Evolutionary conservation across 768 basidiomycete species (phyloP).

Genomic region (Tricholoma terreum): DNA sequence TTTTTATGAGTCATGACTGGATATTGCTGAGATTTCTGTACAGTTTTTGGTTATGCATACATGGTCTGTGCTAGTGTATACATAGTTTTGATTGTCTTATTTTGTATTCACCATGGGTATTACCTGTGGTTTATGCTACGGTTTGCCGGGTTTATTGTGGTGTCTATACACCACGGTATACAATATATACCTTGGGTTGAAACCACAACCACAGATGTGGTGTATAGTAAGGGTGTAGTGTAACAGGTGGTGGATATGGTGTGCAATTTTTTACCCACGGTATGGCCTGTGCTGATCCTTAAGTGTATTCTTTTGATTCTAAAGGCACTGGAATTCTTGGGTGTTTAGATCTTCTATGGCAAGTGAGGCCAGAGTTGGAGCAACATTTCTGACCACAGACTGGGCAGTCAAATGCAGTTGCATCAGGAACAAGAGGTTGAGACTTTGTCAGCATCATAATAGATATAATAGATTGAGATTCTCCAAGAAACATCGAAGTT

Average conservation of each 20-base stretch:
- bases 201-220: too few species aligned
- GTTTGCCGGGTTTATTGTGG: not conserved
- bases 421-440: not conserved
- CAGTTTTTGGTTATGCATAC: not conserved
- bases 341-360: not conserved
- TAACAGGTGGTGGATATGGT: too few species aligned
- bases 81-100: not conserved
- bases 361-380: slow-evolving; percentile 3
- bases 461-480: too few species aligned
- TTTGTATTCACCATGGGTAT: not conserved
- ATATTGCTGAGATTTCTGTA: not conserved
- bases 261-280: too few species aligned
- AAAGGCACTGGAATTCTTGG: not conserved
- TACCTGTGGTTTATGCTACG: not conserved
- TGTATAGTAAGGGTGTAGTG: too few species aligned
- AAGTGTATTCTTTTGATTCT: slow-evolving; percentile 3
- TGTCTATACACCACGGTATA: not conserved
- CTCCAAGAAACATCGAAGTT: too few species aligned
- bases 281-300: too few species aligned
- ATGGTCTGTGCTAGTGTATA: too few species aligned
- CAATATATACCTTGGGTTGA: not conserved
- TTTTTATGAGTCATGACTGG: not conserved
- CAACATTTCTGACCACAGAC: slow-evolving; percentile 3
- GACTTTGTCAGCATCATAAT: not conserved
- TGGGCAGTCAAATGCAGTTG: not conserved